phyloP scores from a whole-genome alignment of 2,329 filamentous ascomycete genomes.

The Xylaria digitata region DNA sequence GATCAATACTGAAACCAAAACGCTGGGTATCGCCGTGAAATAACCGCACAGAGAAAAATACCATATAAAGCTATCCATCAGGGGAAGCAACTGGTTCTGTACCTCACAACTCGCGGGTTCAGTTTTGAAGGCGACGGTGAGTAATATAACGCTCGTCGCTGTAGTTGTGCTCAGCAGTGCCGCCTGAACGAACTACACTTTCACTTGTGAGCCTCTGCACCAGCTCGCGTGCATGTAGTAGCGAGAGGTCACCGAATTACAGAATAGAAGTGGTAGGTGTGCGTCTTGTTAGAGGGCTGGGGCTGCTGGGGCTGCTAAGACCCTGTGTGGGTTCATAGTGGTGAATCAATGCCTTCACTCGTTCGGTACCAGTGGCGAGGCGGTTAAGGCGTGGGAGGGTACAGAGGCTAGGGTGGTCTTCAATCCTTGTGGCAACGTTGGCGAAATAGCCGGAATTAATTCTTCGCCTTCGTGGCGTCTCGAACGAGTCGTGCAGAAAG shows the following conservation, averaged over 20 bases:
- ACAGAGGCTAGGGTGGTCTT: neutral
- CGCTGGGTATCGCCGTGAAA: slow-evolving; percentile 28
- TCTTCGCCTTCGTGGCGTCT: neutral
- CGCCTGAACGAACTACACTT: too few relatives aligned
- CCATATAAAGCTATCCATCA: neutral
- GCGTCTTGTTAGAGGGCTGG: neutral
- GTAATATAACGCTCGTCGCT: too few relatives aligned
- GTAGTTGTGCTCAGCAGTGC: too few relatives aligned
- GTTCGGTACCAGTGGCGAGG: neutral
- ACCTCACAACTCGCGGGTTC: neutral
- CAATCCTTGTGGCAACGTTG: neutral
- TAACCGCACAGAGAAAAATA: neutral
- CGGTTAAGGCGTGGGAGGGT: neutral
- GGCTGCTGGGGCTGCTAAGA: neutral
- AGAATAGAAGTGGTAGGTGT: neutral
- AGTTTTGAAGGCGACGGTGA: neutral
- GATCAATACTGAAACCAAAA: slow-evolving; percentile 9
- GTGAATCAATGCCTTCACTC: neutral
- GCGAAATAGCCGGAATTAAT: too few relatives aligned
- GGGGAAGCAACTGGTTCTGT: neutral
- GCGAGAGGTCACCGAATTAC: neutral
- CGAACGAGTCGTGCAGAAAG: too few relatives aligned
- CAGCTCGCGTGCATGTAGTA: neutral
- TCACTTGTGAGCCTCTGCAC: neutral
- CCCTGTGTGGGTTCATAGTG: neutral